phyloP scores from a whole-genome alignment of 2,329 filamentous ascomycete genomes.

The Venturia nashicola region DNA sequence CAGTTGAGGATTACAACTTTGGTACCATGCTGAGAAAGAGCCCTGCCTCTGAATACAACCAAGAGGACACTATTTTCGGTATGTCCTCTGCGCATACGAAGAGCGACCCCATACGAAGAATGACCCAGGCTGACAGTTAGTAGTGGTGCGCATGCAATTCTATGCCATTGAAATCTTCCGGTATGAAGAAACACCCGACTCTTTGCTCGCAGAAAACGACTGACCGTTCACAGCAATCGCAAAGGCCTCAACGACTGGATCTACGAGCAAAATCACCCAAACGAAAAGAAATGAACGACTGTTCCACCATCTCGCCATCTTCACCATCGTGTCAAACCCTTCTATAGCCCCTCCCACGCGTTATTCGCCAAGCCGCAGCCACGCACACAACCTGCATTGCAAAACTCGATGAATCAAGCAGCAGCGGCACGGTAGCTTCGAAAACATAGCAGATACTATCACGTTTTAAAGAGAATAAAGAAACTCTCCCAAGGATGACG shows the following conservation, averaged over 20 bases:
- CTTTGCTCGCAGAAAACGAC: constrained; percentile 6
- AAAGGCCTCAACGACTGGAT: constrained; percentile 93
- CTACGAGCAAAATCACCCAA: constrained; percentile 66
- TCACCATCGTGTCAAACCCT: background rate
- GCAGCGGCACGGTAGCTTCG: background rate
- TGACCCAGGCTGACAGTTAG: constrained; percentile 4
- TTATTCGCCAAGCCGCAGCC: background rate
- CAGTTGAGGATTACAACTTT: constrained; percentile 95
- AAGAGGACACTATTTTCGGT: constrained; percentile 90
- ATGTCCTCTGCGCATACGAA: constrained; percentile 17
- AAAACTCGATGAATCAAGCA: background rate
- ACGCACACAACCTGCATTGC: background rate
- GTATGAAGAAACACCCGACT: constrained; percentile 25
- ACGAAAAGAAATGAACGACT: constrained; percentile 29
- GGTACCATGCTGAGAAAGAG: constrained; percentile 80
- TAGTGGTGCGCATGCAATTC: constrained; percentile 66
- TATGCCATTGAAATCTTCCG: constrained; percentile 68
- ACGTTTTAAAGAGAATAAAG: background rate
- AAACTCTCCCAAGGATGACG: no score
- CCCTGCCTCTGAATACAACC: constrained; percentile 71
- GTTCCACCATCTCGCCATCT: background rate
- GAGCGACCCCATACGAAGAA: background rate
- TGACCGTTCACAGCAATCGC: constrained; percentile 49
- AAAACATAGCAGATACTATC: background rate
- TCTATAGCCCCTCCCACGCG: background rate